These are phyloP conservation scores for Eutypella sp. DNA, from an alignment of 2,329 filamentous ascomycete species.

Conservation along the genomic window DNA sequence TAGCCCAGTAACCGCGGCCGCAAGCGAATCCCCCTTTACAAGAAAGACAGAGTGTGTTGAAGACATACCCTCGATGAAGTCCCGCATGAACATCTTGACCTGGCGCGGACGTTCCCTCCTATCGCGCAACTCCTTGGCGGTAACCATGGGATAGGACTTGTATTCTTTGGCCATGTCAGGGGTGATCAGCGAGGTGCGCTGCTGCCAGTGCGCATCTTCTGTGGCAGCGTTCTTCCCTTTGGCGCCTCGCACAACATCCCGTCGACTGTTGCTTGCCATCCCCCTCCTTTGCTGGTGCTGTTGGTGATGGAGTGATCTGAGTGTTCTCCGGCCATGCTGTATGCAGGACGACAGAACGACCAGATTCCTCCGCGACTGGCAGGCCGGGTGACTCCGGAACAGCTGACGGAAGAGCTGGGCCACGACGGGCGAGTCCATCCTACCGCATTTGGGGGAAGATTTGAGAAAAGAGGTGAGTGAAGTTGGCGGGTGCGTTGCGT, in stretches of 20 bases:
- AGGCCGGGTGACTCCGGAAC: conserved; percentile 64
- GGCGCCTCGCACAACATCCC: conserved; percentile 17
- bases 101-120: conserved; percentile 72
- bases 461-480: conserved; percentile 6
- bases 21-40: not conserved
- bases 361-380: conserved; percentile 47
- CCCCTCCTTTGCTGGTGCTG: conserved; percentile 25
- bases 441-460: conserved; percentile 1
- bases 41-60: conserved; percentile 5
- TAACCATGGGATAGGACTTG: conserved; percentile 76
- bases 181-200: conserved; percentile 69
- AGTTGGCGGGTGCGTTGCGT: conserved; percentile 7
- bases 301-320: conserved; percentile 14
- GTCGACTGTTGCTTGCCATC: conserved; percentile 20
- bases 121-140: conserved; percentile 68
- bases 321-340: conserved; percentile 35
- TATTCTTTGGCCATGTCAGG: conserved; percentile 77
- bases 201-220: conserved; percentile 82
- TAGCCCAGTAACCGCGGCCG: too few species aligned
- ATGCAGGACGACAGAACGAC: conserved; percentile 32
- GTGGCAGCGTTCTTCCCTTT: conserved; percentile 28
- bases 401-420: conserved; percentile 79
- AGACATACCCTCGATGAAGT: conserved; percentile 85
- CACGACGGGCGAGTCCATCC: conserved; percentile 78
- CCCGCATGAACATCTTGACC: conserved; percentile 95